phyloP scores from a whole-genome alignment of 2,329 filamentous ascomycete species.

The Pyrenophora teres region DNA sequence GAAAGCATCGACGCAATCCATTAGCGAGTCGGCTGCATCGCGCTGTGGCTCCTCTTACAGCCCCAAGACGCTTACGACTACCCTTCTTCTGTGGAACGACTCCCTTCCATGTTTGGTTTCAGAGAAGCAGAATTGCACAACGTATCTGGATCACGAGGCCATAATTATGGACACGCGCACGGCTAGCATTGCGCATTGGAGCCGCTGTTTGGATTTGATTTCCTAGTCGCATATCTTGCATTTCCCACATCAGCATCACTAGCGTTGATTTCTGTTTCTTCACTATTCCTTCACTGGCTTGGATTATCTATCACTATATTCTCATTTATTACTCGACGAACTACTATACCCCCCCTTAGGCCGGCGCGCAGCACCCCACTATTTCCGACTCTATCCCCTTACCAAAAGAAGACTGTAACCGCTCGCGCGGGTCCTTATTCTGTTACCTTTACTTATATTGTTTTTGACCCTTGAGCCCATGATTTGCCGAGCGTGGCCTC shows the following conservation, averaged over 20 bases:
- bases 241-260: constrained; percentile 37
- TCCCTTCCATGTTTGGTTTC: constrained; percentile 14
- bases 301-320: constrained; percentile 6
- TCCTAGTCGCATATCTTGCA: constrained; percentile 19
- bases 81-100: constrained; percentile 17
- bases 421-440: constrained; percentile 47
- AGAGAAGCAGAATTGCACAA: constrained; percentile 25
- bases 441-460: constrained; percentile 29
- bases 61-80: constrained; percentile 18
- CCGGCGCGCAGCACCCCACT: constrained; percentile 17
- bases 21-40: constrained; percentile 19
- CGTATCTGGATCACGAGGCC: constrained; percentile 21
- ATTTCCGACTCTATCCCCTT: constrained; percentile 24
- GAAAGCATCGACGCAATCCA: constrained; percentile 39
- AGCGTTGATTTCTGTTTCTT: constrained; percentile 33
- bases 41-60: constrained; percentile 14
- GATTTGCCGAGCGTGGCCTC: constrained; percentile 2
- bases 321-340: constrained; percentile 26
- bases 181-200: constrained; percentile 17
- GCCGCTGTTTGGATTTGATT: constrained; percentile 20
- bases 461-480: constrained; percentile 8
- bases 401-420: constrained; percentile 48
- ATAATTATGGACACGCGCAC: constrained; percentile 14
- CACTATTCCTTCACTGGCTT: constrained; percentile 8
- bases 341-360: constrained; percentile 41